Base-by-base conservation (phyloP, 495 filamentous ascomycete species). In the Neurospora sp. region DNA sequence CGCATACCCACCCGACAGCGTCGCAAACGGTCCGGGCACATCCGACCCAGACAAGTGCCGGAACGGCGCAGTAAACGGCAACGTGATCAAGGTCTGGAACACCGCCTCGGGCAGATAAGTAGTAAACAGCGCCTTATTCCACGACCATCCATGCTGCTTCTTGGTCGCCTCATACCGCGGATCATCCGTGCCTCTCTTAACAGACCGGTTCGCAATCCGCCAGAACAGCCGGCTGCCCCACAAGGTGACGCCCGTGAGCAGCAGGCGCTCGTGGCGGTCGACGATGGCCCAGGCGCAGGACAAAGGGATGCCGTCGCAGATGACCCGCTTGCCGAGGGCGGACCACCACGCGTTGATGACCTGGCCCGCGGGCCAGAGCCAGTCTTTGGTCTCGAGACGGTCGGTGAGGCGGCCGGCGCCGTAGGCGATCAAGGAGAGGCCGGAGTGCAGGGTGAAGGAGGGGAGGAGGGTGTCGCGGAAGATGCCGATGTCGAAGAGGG, bases 341-440 rank as follows among this genome's bases (percentile, higher is more conserved):
- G 81, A 85, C 86, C 86, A 88, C 88, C 88, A 90, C 7, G 85
- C 88, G 76, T 88, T 89, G 72, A 82, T 72, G 38, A 89, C 84
- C 76, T 86, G 87, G 23, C 78, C 84, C 3, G 81, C 77, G 0
- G 87, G 86, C 88, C 88, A 90, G 38, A 86, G 76, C 82, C 84
- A 86, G 76, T 90, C 88, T 76, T 90, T 90, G 37, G 84, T 78
- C 37, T 89, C 88, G 39, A 86, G 83, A 20, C 83, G 81, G 79
- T 87, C 74, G 4, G 85, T 87, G 48, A 82, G 77, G 16, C 85
- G 79, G 2, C 85, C 85, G 62, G 82, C 77, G 9, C 79, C 77
- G 72, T 85, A 90, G 0, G 87, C 82, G 27, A 82, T 80, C n/a
- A 86, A 20, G 1, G 85, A 81, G 20, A 88, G 80, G 3, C 79